Percentiles rank a stretch among this genome's conserved stretches.
phyloP scores from a whole-genome alignment of 257 asterid species.

The Misopates orontium region DNA sequence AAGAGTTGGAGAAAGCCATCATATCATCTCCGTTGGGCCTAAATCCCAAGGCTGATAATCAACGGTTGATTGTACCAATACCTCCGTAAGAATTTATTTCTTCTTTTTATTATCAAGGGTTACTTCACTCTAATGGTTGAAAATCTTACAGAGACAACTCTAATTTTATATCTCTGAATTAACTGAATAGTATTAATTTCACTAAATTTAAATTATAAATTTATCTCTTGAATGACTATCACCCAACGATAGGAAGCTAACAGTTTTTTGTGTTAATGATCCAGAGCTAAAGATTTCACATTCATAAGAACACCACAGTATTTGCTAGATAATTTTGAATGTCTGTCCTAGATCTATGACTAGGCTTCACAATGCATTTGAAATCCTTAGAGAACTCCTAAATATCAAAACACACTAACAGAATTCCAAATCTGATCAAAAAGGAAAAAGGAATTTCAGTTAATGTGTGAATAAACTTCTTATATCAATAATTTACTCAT shows the following conservation, averaged over 20 bases:
- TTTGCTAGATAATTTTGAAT: background rate
- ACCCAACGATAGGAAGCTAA: background rate
- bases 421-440: too few species aligned
- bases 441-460: too few species aligned
- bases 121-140: constrained; percentile 5
- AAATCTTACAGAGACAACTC: background rate
- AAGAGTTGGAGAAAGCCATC: constrained; percentile 91
- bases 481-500: constrained; percentile 22
- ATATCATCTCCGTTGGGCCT: constrained; percentile 81
- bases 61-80: constrained; percentile 72
- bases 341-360: background rate
- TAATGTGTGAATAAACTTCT: constrained; percentile 15
- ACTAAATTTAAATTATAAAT: background rate
- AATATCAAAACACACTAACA: background rate
- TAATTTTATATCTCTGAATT: background rate
- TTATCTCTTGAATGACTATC: constrained; percentile 8
- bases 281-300: background rate
- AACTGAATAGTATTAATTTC: background rate
- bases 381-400: background rate
- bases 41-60: constrained; percentile 75
- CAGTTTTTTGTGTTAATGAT: background rate
- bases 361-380: background rate
- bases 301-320: background rate
- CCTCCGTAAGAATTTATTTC: constrained; percentile 73
- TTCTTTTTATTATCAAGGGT: constrained; percentile 8